phyloP scores from a whole-genome alignment of 495 filamentous ascomycete genomes.

The Xylaria grammica region DNA sequence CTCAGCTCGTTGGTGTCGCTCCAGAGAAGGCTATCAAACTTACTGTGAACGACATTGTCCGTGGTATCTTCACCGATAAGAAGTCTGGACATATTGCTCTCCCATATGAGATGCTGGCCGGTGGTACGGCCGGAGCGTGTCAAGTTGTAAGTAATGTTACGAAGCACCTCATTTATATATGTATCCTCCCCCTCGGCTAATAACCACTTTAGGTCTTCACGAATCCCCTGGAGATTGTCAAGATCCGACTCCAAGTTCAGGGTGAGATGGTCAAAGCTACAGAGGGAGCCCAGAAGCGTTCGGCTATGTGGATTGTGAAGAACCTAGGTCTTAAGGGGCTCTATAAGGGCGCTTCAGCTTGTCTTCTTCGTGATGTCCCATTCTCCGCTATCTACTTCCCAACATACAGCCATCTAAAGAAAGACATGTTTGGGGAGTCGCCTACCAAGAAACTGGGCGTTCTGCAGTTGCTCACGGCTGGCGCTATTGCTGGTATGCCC shows the following conservation, averaged over 20 bases:
- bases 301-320: conserved; percentile 95
- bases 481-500: conserved; percentile 98
- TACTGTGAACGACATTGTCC: conserved; percentile 93
- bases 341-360: conserved; percentile 97
- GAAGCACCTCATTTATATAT: not conserved
- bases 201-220: conserved; percentile 74
- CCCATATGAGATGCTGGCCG: conserved; percentile 78
- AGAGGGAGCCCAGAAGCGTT: conserved; percentile 80
- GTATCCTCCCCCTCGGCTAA: not conserved
- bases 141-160: conserved; percentile 78
- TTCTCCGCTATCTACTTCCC: conserved; percentile 99
- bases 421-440: conserved; percentile 89
- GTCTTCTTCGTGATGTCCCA: conserved; percentile 91
- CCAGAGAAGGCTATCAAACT: conserved; percentile 99
- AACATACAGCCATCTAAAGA: conserved; percentile 91
- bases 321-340: conserved; percentile 94
- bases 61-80: conserved; percentile 75
- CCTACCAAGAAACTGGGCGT: conserved; percentile 89
- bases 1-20: conserved; percentile 94
- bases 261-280: conserved; percentile 91
- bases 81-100: conserved; percentile 75
- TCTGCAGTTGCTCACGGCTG: conserved; percentile 88
- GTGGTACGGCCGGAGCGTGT: conserved; percentile 89
- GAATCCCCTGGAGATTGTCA: conserved; percentile 98
- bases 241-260: conserved; percentile 97